These are phyloP conservation scores for Cryptosporidium parvum DNA, from an alignment of 169 alveolate genomes.

Conservation along the genomic window DNA sequence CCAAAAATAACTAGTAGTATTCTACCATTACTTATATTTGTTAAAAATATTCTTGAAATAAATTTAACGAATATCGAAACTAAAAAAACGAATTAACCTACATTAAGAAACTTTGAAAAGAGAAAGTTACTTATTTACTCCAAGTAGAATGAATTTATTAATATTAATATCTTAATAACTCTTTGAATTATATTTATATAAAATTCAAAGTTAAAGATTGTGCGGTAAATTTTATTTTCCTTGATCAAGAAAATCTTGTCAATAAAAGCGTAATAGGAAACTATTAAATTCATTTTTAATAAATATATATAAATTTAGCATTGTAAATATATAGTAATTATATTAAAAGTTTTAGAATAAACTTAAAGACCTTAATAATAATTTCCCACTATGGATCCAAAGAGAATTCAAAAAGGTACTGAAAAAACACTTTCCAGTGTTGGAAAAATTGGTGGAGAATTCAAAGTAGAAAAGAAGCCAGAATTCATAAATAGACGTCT, in stretches of 20 bases:
- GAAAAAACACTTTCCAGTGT: constrained; percentile 30
- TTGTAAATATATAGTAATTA: not conserved
- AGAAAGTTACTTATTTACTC: not conserved
- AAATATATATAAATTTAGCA: not conserved
- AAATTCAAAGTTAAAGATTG: not conserved
- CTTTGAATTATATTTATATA: not conserved
- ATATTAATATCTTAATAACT: not conserved
- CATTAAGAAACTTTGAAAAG: not conserved
- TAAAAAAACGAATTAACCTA: too few species aligned
- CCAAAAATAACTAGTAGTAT: too few species aligned
- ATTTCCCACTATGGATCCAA: constrained; percentile 33
- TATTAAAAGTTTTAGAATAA: not conserved
- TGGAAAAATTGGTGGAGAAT: constrained; percentile 86
- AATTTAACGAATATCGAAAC: too few species aligned
- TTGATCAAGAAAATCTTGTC: not conserved
- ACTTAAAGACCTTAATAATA: not conserved
- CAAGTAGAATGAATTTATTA: not conserved
- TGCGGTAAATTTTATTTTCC: not conserved
- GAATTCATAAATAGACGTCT: constrained; percentile 86
- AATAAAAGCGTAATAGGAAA: not conserved
- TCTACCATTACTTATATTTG: too few species aligned
- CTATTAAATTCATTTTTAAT: not conserved
- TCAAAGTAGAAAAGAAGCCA: constrained; percentile 83
- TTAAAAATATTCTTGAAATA: too few species aligned
- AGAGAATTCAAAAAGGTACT: constrained; percentile 70